Evolutionary conservation across 2,329 filamentous ascomycete genomes (phyloP), one percentile per base, ranked within the genome.

Genomic region (Bipolaris zeicola): DNA sequence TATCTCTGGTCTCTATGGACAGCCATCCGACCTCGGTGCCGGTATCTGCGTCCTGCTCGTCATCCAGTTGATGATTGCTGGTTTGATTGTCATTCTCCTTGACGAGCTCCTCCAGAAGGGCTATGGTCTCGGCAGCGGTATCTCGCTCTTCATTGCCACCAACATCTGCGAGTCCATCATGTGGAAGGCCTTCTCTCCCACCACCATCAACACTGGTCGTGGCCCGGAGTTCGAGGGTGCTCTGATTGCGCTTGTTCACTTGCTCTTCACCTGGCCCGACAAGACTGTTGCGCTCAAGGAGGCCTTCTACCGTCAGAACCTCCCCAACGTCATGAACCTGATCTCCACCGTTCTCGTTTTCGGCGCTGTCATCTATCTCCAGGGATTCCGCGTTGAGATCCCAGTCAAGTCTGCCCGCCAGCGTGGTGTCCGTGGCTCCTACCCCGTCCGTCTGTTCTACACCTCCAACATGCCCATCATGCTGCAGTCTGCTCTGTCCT

Each of bases 381-480:
- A 96, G 83, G 94, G 95, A 66, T 98, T 99, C 92, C 95, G 95
- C 68, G 95, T 99, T 76, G 95, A 99, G 83, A 99, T 99, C 76
- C 96, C 96, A 62, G 95, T 99, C 86, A 99, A 99, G 89, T 97
- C 93, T 59, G 94, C 92, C 71, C 93, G 95, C 82, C 95, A 99
- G 87, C 93, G 95, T 85, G 95, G 95, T 80, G 95, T 96, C 78
- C 94, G 95, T 73, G 96, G 94, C 74, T 96, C 93, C 38, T 99
- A 98, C 87, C 95, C 95, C 73, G 88, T 99, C 79, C 94, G 96
- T 75, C 91, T 99, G 58, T 99, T 99, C 88, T 99, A 99, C 84
- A 99, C 95, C 77, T 97, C 93, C 79, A 99, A 99, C 89, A 99
- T 99, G 96, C 95, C 95, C 76, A 99, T 99, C 82, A 99, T 99